Evolutionary conservation across 768 basidiomycete species (phyloP).

Genomic region (Filobasidium wieringae): DNA sequence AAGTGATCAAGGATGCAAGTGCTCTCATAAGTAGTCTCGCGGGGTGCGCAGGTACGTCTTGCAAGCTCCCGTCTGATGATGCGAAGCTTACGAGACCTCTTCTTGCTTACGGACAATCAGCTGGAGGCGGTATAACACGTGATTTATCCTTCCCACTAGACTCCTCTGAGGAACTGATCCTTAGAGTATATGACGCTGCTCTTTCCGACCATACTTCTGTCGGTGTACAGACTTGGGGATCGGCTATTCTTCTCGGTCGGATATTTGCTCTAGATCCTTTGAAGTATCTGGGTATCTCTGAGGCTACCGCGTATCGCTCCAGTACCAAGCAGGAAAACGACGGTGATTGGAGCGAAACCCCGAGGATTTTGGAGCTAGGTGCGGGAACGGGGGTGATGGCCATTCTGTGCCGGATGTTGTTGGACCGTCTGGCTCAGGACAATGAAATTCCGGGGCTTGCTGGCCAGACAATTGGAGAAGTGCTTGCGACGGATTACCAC

Average conservation of each 20-base stretch:
- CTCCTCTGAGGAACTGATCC: conserved; percentile 16
- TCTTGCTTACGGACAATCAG: conserved; percentile 1
- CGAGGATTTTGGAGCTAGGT: conserved; percentile 33
- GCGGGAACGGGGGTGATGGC: conserved; percentile 36
- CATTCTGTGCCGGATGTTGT: conserved; percentile 31
- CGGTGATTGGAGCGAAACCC: conserved; percentile 2
- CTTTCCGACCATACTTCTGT: conserved; percentile 35
- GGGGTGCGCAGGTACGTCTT: conserved; percentile 21
- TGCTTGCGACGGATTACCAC: conserved; percentile 36
- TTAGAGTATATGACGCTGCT: conserved; percentile 35
- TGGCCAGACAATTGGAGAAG: conserved; percentile 14
- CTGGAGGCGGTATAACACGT: conserved; percentile 6
- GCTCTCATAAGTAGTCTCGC: conserved; percentile 36
- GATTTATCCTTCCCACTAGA: not conserved
- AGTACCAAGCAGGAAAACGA: not conserved
- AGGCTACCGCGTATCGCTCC: not conserved
- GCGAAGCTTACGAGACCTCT: not conserved
- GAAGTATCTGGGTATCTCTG: conserved; percentile 9
- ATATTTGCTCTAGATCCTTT: conserved; percentile 26
- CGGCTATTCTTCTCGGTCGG: conserved; percentile 33
- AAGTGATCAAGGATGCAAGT: conserved; percentile 28
- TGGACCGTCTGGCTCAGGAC: conserved; percentile 24
- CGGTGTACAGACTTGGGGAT: conserved; percentile 39
- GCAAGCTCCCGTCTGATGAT: not conserved
- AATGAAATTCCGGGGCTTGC: too few species aligned